phyloP scores from a whole-genome alignment of 768 basidiomycete species.

The Tulasnella sp. region DNA sequence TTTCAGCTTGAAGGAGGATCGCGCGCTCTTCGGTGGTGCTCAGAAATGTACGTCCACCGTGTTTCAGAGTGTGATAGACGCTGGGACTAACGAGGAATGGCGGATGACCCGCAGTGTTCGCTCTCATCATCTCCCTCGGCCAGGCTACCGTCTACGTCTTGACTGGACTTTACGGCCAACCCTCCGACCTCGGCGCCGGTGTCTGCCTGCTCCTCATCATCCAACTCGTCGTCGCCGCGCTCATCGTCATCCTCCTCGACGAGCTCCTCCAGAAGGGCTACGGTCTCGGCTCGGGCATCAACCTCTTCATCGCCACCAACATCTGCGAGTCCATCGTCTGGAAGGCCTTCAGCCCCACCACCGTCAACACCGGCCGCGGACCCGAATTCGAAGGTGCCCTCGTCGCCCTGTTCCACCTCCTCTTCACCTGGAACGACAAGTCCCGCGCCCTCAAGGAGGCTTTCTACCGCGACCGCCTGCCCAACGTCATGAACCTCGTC shows the following conservation, averaged over 20 bases:
- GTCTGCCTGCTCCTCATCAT: slow-evolving; percentile 96
- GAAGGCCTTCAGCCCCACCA: slow-evolving; percentile 99
- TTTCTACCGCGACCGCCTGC: slow-evolving; percentile 95
- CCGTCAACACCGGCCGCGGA: slow-evolving; percentile 95
- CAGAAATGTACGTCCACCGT: slow-evolving; percentile 75
- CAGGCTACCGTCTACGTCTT: slow-evolving; percentile 97
- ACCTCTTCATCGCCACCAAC: slow-evolving; percentile 99
- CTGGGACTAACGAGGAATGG: not conserved
- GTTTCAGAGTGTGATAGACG: too few species aligned
- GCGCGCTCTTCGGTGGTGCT: slow-evolving; percentile 90
- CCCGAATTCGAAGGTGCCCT: slow-evolving; percentile 98
- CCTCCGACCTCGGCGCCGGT: slow-evolving; percentile 88
- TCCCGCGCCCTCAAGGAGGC: slow-evolving; percentile 94
- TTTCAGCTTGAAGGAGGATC: slow-evolving; percentile 94
- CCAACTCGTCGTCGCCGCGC: slow-evolving; percentile 87
- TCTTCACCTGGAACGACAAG: slow-evolving; percentile 99
- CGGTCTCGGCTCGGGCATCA: slow-evolving; percentile 97
- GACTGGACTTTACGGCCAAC: slow-evolving; percentile 94
- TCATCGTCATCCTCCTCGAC: slow-evolving; percentile 97
- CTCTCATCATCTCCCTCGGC: slow-evolving; percentile 91
- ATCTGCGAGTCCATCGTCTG: slow-evolving; percentile 99
- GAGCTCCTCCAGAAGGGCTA: slow-evolving; percentile 95
- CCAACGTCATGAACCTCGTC: slow-evolving; percentile 96
- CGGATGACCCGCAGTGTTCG: slow-evolving; percentile 64
- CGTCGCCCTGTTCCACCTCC: slow-evolving; percentile 91